Base-by-base conservation (phyloP, 345 rosid species). In the Pistacia atlantica region DNA sequence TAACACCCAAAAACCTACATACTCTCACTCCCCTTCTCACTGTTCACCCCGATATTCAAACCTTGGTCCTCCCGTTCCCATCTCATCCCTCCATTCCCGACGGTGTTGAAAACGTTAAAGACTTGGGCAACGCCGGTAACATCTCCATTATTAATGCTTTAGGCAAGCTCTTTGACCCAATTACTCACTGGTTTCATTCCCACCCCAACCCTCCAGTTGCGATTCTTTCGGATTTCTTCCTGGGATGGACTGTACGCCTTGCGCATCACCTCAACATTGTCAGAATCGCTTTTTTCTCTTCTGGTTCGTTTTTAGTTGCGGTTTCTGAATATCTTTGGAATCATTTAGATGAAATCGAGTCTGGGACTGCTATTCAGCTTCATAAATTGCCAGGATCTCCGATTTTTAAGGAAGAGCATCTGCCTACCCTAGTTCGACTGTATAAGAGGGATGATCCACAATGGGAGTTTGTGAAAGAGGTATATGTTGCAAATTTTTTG, bases 161-260 rank as follows among this genome's bases (percentile, higher is more conserved):
- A 20, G 38, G 66, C 63, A 73, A 77, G 57, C 92, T 91, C 35
- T 82, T 18, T 49, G 80, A 85, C 14, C 89, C 91, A 37, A 80
- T 91, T 46, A 11, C 82, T 76, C 22, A 62, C 2, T 91, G 95
- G 98, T 90, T 90, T 72, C 59, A 45, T 13, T 83, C 92, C 75
- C 95, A 90, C 51, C 46, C 62, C 14, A 54, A 82, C 48, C 97
- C 95, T 7, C 95, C 98, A 0, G 69, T 84, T 0, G 93, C 93
- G 16, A 76, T 93, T 75, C 67, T 93, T 71, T 93, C 97, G 5
- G 97, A 90, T 64, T 90, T 89, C 86, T 93, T 93, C 80, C 86
- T 90, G 12, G 97, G 94, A 12, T 93, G 92, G 94, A 91, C 94
- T n/a, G 16, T 52, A 18, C 77, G 74, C 31, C 82, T 93, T 1